Conservation (phyloP, 2,329 filamentous ascomycete genomes). For the Diaporthe sp. region DNA sequence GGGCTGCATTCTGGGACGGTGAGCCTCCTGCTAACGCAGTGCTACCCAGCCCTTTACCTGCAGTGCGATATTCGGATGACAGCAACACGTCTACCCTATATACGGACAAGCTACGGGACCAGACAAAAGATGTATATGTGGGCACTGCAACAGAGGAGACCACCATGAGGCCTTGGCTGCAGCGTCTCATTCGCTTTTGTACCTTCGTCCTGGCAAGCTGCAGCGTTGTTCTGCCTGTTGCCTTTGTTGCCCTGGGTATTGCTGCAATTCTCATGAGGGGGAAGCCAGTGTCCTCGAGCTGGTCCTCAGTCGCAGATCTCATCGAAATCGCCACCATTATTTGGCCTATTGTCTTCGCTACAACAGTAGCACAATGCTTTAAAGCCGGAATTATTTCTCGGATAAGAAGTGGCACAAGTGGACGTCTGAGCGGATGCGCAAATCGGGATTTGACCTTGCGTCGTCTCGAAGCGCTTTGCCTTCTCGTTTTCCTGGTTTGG, state of each 20-base stretch:
- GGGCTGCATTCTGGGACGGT: neutral
- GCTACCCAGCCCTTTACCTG: slow-evolving; percentile 3
- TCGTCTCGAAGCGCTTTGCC: slow-evolving; percentile 33
- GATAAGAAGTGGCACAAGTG: slow-evolving; percentile 34
- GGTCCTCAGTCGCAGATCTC: slow-evolving; percentile 33
- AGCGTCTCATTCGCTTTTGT: slow-evolving; percentile 25
- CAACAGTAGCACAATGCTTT: slow-evolving; percentile 43
- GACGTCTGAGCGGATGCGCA: slow-evolving; percentile 34
- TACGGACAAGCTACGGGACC: neutral
- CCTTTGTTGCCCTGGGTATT: slow-evolving; percentile 29
- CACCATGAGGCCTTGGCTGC: slow-evolving; percentile 9
- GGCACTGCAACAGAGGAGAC: neutral
- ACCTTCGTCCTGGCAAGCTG: slow-evolving; percentile 37
- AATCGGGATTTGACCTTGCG: slow-evolving; percentile 36
- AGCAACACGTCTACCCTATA: slow-evolving; percentile 15
- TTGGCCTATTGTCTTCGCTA: slow-evolving; percentile 45
- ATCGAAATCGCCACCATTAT: slow-evolving; percentile 41
- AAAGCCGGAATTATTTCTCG: slow-evolving; percentile 37
- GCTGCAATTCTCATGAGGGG: slow-evolving; percentile 21
- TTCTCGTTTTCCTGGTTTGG: slow-evolving; percentile 40
- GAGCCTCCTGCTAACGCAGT: neutral
- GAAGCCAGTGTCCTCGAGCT: slow-evolving; percentile 12
- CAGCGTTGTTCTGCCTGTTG: slow-evolving; percentile 36
- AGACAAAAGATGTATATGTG: slow-evolving; percentile 9
- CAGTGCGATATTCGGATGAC: slow-evolving; percentile 15